phyloP scores from a whole-genome alignment of 106 monocot genomes.

The Gastrodia elata region DNA sequence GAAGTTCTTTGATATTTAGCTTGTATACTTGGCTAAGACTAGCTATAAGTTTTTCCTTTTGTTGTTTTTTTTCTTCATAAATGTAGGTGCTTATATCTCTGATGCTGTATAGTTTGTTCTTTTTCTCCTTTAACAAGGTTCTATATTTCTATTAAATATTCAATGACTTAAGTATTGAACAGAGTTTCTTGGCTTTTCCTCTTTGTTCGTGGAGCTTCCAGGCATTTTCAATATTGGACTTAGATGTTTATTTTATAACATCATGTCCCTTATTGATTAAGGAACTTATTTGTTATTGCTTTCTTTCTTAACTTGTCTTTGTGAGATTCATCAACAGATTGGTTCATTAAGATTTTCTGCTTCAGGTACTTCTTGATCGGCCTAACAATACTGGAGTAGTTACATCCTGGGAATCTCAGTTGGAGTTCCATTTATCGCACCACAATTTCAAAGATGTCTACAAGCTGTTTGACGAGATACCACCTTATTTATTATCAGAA shows the following conservation, averaged over 20 bases:
- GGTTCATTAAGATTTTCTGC: constrained; percentile 1
- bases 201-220: not conserved
- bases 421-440: constrained; percentile 66
- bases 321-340: not conserved
- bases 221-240: not conserved
- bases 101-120: not conserved
- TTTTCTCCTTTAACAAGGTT: not conserved
- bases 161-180: not conserved
- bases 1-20: not conserved
- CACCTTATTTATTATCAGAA: constrained; percentile 35
- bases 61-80: not conserved
- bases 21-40: not conserved
- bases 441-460: constrained; percentile 47
- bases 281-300: not conserved
- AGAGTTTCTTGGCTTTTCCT: not conserved
- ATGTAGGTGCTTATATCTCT: not conserved
- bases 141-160: not conserved
- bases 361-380: constrained; percentile 88
- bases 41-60: not conserved
- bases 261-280: not conserved
- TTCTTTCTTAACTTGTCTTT: not conserved
- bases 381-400: constrained; percentile 29
- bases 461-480: constrained; percentile 56
- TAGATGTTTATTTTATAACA: not conserved
- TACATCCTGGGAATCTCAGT: constrained; percentile 76